Conservation (phyloP, 1,284 basidiomycete genomes). For the Amylostereum chailletii region DNA sequence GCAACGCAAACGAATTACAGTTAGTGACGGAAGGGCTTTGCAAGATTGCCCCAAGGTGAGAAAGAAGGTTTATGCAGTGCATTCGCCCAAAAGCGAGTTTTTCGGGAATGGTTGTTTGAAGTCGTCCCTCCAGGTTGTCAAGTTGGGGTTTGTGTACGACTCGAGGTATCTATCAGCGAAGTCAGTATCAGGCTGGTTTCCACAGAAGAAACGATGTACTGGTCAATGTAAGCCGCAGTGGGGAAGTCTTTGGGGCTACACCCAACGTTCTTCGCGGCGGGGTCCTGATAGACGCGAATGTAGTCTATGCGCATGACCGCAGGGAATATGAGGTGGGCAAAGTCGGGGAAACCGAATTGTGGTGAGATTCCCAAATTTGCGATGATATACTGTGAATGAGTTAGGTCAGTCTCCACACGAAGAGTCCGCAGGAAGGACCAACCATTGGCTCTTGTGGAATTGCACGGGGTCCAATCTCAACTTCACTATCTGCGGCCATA, state of each 20-base stretch:
- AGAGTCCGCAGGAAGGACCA: conserved; percentile 10
- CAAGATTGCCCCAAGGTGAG: neutral
- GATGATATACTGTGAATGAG: conserved; percentile 54
- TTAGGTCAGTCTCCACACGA: conserved; percentile 1
- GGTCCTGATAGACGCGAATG: conserved; percentile 75
- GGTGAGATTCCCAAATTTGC: conserved; percentile 76
- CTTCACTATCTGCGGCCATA: conserved; percentile 54
- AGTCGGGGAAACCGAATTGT: conserved; percentile 68
- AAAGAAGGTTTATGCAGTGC: conserved; percentile 17
- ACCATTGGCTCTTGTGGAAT: conserved; percentile 84
- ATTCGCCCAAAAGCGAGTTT: conserved; percentile 44
- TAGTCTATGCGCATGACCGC: conserved; percentile 72
- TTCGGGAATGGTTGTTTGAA: conserved; percentile 55
- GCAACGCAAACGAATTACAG: too few species aligned
- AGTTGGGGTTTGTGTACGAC: conserved; percentile 30
- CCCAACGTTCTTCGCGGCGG: conserved; percentile 62
- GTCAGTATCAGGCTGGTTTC: neutral
- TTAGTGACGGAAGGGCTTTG: neutral
- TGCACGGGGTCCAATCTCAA: conserved; percentile 65
- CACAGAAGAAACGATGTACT: conserved; percentile 31
- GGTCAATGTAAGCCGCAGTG: conserved; percentile 66
- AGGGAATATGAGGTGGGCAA: conserved; percentile 62
- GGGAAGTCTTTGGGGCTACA: conserved; percentile 79
- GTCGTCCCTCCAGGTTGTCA: conserved; percentile 35
- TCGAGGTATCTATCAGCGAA: conserved; percentile 21